phyloP scores from a whole-genome alignment of 495 filamentous ascomycete genomes.

The Penicillium angulare region DNA sequence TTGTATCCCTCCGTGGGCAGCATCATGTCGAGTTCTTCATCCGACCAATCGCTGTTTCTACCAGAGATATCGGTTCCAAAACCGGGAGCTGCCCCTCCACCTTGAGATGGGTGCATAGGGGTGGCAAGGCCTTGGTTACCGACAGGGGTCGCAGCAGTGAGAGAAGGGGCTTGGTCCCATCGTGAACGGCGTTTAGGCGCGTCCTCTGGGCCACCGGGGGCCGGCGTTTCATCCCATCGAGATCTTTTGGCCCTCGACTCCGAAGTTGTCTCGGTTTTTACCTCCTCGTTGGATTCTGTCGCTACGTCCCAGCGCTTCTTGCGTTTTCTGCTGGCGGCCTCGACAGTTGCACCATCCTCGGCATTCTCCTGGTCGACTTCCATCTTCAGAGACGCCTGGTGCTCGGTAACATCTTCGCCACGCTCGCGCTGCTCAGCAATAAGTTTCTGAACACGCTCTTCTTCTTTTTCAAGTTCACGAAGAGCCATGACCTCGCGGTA shows the following conservation, averaged over 20 bases:
- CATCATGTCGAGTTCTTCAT: constrained; percentile 92
- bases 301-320: constrained; percentile 93
- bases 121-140: constrained; percentile 80
- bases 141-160: constrained; percentile 69
- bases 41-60: constrained; percentile 76
- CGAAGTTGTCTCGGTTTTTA: constrained; percentile 38
- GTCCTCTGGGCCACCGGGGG: constrained; percentile 53
- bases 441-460: constrained; percentile 78
- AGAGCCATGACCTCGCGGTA: constrained; percentile 91
- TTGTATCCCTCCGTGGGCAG: constrained; percentile 91
- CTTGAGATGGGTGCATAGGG: constrained; percentile 79
- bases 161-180: constrained; percentile 82
- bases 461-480: constrained; percentile 89
- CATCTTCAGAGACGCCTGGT: constrained; percentile 68
- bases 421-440: constrained; percentile 73
- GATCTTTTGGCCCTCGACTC: constrained; percentile 72
- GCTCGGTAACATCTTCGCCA: constrained; percentile 60
- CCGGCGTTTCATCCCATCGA: constrained; percentile 87
- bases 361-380: constrained; percentile 67
- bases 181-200: constrained; percentile 69
- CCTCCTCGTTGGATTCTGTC: constrained; percentile 41
- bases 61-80: constrained; percentile 83
- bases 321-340: constrained; percentile 68
- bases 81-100: constrained; percentile 50
- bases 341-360: constrained; percentile 66